Conservation (phyloP, 2,329 filamentous ascomycete genomes). For the Hansfordia pulvinata region DNA sequence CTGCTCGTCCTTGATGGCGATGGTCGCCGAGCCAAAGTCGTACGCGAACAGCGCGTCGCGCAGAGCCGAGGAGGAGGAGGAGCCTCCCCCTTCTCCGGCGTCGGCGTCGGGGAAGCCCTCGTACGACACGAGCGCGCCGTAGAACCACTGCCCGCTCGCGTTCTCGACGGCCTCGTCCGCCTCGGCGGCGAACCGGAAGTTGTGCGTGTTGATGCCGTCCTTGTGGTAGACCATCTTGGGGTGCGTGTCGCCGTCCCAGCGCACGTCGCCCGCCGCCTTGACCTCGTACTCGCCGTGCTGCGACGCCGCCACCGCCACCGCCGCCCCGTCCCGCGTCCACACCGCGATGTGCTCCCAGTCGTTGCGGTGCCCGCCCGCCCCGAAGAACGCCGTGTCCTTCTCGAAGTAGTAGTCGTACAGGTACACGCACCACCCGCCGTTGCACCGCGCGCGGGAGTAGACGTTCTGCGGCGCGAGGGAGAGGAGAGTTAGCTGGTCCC, state of each 20-base stretch:
- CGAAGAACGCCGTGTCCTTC: constrained; percentile 22
- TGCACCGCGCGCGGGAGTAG: constrained; percentile 27
- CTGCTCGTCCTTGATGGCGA: constrained; percentile 12
- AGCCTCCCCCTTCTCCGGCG: too few species aligned
- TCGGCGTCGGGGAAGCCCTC: constrained; percentile 13
- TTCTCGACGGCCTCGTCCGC: constrained; percentile 17
- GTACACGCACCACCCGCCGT: constrained; percentile 28
- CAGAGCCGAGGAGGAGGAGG: too few species aligned
- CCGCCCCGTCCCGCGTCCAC: constrained; percentile 11
- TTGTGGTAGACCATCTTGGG: constrained; percentile 18
- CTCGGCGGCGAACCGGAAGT: constrained; percentile 14
- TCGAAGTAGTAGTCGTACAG: constrained; percentile 33
- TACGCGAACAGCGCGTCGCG: constrained; percentile 12
- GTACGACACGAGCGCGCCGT: constrained; percentile 13
- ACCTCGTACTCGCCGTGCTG: constrained; percentile 15
- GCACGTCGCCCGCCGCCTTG: constrained; percentile 11
- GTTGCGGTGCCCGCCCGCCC: constrained; percentile 22
- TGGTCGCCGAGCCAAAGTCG: constrained; percentile 13
- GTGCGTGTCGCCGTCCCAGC: constrained; percentile 16
- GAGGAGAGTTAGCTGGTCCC: too few species aligned
- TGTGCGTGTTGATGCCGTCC: constrained; percentile 14
- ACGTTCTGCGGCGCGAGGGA: too few species aligned
- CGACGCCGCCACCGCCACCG: constrained; percentile 13
- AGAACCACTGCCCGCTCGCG: constrained; percentile 14
- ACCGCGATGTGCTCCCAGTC: constrained; percentile 20